These are phyloP conservation scores for Plasmodium sp. DNA, from an alignment of 169 alveolate genomes.

Conservation along the genomic window DNA sequence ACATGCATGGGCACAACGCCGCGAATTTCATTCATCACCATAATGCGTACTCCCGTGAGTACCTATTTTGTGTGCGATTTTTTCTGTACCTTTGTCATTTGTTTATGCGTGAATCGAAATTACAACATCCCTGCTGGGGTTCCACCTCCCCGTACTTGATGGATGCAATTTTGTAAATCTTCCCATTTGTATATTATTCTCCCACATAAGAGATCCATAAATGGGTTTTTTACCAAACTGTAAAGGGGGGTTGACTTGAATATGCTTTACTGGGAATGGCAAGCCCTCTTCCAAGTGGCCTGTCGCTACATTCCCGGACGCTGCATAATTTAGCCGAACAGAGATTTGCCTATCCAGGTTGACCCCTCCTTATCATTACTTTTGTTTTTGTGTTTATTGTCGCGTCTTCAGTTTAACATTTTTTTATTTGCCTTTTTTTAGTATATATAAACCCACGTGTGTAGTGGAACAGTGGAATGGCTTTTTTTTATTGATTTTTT, in stretches of 20 bases:
- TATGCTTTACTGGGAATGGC: neutral
- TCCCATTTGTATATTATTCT: neutral
- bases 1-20: neutral
- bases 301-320: neutral
- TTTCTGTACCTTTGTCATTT: neutral
- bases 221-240: neutral
- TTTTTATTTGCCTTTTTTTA: neutral
- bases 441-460: neutral
- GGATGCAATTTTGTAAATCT: neutral
- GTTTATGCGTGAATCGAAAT: neutral
- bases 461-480: neutral
- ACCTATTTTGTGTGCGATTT: neutral
- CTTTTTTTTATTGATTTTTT: neutral
- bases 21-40: neutral
- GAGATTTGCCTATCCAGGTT: neutral
- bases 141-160: neutral
- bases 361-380: neutral
- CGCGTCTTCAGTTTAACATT: neutral
- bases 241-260: neutral
- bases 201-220: neutral
- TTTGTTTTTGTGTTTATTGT: neutral
- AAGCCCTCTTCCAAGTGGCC: neutral
- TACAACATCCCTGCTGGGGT: neutral
- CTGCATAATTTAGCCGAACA: neutral
- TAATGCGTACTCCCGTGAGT: neutral